Evolutionary conservation across 257 asterid species (phyloP).

Genomic region (Jasminum sambac): DNA sequence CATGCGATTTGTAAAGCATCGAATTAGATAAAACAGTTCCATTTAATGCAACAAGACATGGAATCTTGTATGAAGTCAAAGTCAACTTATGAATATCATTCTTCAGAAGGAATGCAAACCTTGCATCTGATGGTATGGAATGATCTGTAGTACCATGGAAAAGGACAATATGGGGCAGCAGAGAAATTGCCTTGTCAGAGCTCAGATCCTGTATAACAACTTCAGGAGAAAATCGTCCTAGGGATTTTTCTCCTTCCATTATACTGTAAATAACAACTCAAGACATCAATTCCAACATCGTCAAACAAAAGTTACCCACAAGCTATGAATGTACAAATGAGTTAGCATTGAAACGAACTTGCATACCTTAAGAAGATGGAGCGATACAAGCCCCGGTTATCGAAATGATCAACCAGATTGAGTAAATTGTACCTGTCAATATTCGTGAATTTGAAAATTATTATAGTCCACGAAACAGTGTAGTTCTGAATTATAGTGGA

Average conservation of each 20-base stretch:
- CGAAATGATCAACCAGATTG: constrained; percentile 86
- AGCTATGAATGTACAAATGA: not conserved
- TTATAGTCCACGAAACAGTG: constrained; percentile 1
- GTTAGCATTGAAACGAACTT: constrained; percentile 19
- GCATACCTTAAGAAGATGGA: constrained; percentile 83
- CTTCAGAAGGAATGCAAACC: constrained; percentile 50
- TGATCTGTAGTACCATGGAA: constrained; percentile 81
- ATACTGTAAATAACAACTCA: constrained; percentile 49
- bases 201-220: constrained; percentile 46
- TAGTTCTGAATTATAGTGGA: constrained; percentile 13
- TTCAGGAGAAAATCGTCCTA: constrained; percentile 85
- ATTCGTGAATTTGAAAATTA: constrained; percentile 10
- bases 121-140: constrained; percentile 78
- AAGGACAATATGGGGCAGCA: constrained; percentile 74
- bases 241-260: constrained; percentile 89
- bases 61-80: constrained; percentile 1
- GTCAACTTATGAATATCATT: constrained; percentile 11
- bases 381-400: constrained; percentile 86
- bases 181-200: constrained; percentile 39
- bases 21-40: constrained; percentile 18
- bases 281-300: constrained; percentile 4
- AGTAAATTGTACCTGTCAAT: constrained; percentile 74
- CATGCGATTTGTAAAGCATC: not conserved
- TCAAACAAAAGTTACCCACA: not conserved
- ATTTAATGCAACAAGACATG: constrained; percentile 18